phyloP scores from a whole-genome alignment of 1,139 yeast genomes.

The Zygosaccharomyces sapae region DNA sequence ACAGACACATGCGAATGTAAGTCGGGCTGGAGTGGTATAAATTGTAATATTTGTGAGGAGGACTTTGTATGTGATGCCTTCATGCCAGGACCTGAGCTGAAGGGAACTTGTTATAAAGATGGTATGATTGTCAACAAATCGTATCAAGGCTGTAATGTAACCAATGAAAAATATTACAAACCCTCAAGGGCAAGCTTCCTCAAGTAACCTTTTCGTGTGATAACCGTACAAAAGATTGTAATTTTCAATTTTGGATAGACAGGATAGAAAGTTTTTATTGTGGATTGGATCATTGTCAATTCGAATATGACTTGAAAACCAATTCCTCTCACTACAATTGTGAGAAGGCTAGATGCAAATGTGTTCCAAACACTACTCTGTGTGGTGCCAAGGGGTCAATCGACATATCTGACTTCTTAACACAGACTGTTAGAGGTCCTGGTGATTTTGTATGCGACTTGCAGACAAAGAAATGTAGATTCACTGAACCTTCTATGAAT shows the following conservation, averaged over 20 bases:
- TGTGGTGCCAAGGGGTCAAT: conserved; percentile 94
- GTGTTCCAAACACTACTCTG: conserved; percentile 86
- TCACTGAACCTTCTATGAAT: conserved; percentile 95
- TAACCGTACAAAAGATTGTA: conserved; percentile 59
- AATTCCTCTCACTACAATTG: conserved; percentile 78
- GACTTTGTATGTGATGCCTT: conserved; percentile 79
- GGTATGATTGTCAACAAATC: conserved; percentile 78
- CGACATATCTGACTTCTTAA: conserved; percentile 86
- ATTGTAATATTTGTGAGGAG: conserved; percentile 75
- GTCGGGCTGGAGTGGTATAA: conserved; percentile 89
- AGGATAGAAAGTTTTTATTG: conserved; percentile 86
- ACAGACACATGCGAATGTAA: conserved; percentile 61
- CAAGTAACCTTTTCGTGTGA: conserved; percentile 92
- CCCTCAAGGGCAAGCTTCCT: conserved; percentile 75
- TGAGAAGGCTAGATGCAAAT: conserved; percentile 70
- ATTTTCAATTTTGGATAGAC: conserved; percentile 95
- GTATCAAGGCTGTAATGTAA: conserved; percentile 92
- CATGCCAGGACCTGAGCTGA: conserved; percentile 73
- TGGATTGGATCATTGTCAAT: conserved; percentile 67
- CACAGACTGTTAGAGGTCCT: conserved; percentile 88
- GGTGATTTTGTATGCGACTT: conserved; percentile 86
- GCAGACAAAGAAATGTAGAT: conserved; percentile 57
- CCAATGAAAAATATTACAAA: conserved; percentile 78
- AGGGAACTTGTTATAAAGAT: conserved; percentile 83
- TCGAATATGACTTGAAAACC: conserved; percentile 56